Conservation (phyloP, 305 asterid genomes). For the Plantago coronopus region DNA sequence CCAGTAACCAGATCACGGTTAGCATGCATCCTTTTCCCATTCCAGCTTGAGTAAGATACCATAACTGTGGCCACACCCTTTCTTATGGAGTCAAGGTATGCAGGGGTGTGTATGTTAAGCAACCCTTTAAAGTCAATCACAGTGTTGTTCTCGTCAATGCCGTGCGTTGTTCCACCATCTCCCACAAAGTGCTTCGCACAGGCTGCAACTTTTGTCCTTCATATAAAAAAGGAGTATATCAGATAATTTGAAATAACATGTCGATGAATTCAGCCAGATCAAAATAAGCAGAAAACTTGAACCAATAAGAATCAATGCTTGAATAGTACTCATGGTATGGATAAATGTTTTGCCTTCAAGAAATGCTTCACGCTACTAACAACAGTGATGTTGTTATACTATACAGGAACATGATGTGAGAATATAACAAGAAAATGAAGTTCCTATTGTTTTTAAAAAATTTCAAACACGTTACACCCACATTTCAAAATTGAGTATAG, state of each 20-base stretch:
- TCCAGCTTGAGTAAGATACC: slow-evolving; percentile 15
- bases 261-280: background rate
- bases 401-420: too few species aligned
- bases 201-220: slow-evolving; percentile 9
- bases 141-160: slow-evolving; percentile 7
- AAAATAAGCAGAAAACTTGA: background rate
- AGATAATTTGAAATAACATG: background rate
- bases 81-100: slow-evolving; percentile 8
- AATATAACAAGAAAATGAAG: too few species aligned
- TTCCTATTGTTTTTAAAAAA: too few species aligned
- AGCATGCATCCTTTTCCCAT: slow-evolving; percentile 8
- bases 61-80: slow-evolving; percentile 13
- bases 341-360: too few species aligned
- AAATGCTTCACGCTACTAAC: too few species aligned
- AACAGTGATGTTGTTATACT: too few species aligned
- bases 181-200: slow-evolving; percentile 13
- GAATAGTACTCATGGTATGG: background rate
- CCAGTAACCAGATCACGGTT: slow-evolving; percentile 11
- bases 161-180: slow-evolving; percentile 8
- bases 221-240: background rate
- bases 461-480: too few species aligned
- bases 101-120: slow-evolving; percentile 6
- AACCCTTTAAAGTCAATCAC: slow-evolving; percentile 5
- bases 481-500: too few species aligned
- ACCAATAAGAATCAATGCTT: background rate